These are phyloP conservation scores for Suillus bovinus DNA, from an alignment of 768 basidiomycete genomes.

Conservation along the genomic window DNA sequence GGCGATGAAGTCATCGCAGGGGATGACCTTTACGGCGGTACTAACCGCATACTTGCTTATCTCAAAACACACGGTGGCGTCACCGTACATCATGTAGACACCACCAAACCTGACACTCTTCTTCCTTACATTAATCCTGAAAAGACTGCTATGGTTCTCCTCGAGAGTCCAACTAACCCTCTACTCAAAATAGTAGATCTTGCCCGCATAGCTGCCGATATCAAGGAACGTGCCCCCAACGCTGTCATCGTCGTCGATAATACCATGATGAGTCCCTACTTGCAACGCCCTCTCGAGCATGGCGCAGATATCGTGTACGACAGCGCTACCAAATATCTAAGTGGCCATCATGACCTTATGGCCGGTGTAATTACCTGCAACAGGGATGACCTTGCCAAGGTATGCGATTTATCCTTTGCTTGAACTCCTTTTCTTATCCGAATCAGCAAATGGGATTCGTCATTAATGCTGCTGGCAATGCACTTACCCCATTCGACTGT, in stretches of 20 bases:
- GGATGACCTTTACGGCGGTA: constrained; percentile 97
- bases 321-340: constrained; percentile 96
- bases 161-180: constrained; percentile 98
- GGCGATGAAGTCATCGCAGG: constrained; percentile 96
- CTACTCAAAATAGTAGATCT: constrained; percentile 94
- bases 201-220: constrained; percentile 75
- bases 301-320: constrained; percentile 98
- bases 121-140: constrained; percentile 58
- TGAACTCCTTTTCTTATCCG: neutral
- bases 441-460: constrained; percentile 82
- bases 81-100: constrained; percentile 91
- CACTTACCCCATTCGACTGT: constrained; percentile 91
- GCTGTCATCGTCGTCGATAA: constrained; percentile 93
- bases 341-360: constrained; percentile 99
- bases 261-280: constrained; percentile 99
- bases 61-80: constrained; percentile 86
- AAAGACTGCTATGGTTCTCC: constrained; percentile 88
- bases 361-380: constrained; percentile 94
- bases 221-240: constrained; percentile 79
- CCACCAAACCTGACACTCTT: constrained; percentile 70
- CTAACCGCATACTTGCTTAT: constrained; percentile 91
- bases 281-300: constrained; percentile 92
- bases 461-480: constrained; percentile 94
- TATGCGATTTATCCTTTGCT: constrained; percentile 27
- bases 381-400: constrained; percentile 87